These are phyloP conservation scores for Pichia sp. DNA, from an alignment of 1,139 yeast genomes.

Conservation along the genomic window DNA sequence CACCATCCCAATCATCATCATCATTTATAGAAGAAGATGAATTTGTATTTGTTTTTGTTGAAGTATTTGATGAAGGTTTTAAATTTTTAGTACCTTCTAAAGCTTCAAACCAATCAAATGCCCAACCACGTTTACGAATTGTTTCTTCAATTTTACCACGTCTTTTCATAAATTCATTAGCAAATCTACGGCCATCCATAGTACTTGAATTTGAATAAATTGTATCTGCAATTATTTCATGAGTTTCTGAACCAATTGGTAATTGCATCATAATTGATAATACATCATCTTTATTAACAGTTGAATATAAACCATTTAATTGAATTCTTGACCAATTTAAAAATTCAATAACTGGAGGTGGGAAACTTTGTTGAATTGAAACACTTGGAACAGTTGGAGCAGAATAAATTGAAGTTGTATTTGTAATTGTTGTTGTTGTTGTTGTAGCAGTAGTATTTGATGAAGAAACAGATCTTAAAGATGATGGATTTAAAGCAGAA, in stretches of 20 bases:
- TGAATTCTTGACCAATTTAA: conserved; percentile 79
- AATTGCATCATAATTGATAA: conserved; percentile 74
- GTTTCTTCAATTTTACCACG: conserved; percentile 64
- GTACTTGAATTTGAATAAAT: conserved; percentile 85
- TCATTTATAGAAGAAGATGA: neutral
- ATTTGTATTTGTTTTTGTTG: neutral
- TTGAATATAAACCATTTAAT: conserved; percentile 64
- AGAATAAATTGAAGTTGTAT: conserved; percentile 22
- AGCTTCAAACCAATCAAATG: conserved; percentile 64
- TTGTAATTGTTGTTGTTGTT: neutral
- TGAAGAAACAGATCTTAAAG: conserved; percentile 27
- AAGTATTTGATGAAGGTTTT: neutral
- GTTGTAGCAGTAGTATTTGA: conserved; percentile 11
- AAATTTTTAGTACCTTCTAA: conserved; percentile 6
- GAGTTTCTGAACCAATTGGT: conserved; percentile 67
- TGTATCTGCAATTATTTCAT: conserved; percentile 86
- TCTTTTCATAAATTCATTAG: conserved; percentile 79
- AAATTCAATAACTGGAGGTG: conserved; percentile 52
- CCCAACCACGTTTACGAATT: conserved; percentile 37
- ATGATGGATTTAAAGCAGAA: conserved; percentile 18
- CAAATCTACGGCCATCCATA: conserved; percentile 93
- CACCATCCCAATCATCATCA: conserved; percentile 66
- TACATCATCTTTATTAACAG: conserved; percentile 71
- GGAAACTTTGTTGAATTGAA: neutral
- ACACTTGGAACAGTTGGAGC: conserved; percentile 10